phyloP scores from a whole-genome alignment of 1,284 basidiomycete species.

The Apiotrichum veenhuisii region DNA sequence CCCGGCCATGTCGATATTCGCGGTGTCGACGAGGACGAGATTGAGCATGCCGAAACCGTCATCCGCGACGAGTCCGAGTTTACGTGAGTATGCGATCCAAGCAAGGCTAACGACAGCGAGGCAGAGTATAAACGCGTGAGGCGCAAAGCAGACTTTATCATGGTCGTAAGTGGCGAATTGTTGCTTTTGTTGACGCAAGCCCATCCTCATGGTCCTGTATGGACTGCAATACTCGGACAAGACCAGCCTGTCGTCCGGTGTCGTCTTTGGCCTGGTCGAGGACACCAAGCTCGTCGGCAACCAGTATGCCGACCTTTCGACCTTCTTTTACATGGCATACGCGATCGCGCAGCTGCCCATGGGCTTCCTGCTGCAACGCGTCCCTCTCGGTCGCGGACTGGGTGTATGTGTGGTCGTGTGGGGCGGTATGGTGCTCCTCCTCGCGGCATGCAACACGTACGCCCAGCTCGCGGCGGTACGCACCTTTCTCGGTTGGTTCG shows the following conservation, averaged over 20 bases:
- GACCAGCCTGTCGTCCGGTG: constrained; percentile 8
- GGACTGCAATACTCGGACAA: constrained; percentile 17
- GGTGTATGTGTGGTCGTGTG: constrained; percentile 19
- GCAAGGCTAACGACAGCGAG: no score
- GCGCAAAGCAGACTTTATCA: no score
- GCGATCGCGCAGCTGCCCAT: constrained; percentile 27
- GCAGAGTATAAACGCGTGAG: no score
- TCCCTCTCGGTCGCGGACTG: constrained; percentile 27
- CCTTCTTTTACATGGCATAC: constrained; percentile 21
- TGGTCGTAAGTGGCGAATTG: no score
- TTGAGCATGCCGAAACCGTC: no score
- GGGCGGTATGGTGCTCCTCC: constrained; percentile 22
- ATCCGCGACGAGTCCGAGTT: no score
- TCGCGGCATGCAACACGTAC: constrained; percentile 29
- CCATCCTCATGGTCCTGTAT: constrained; percentile 10
- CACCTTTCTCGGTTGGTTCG: constrained; percentile 29
- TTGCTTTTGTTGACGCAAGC: constrained; percentile 5
- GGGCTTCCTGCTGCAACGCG: constrained; percentile 20
- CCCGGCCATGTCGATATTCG: no score
- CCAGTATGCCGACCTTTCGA: constrained; percentile 24
- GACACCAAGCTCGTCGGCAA: constrained; percentile 30
- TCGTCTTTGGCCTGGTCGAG: constrained; percentile 21
- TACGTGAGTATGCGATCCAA: no score
- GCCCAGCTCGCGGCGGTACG: constrained; percentile 17
- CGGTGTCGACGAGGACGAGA: no score